Percentiles rank a stretch among this genome's conserved stretches.
These are phyloP conservation scores for Camellia oleifera DNA, from an alignment of 179 eudicot species.

Conservation along the genomic window DNA sequence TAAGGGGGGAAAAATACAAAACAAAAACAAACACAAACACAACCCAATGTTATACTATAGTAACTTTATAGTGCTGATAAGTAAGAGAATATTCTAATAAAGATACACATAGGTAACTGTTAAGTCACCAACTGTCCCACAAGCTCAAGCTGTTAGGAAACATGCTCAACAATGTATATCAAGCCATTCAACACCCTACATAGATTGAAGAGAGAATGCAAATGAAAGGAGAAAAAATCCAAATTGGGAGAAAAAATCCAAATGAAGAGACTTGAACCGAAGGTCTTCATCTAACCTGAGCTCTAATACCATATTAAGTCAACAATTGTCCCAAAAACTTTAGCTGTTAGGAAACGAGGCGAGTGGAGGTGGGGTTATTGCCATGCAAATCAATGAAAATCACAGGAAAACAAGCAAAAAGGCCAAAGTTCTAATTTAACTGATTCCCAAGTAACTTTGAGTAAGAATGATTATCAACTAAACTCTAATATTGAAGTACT, in stretches of 20 bases:
- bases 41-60: not conserved
- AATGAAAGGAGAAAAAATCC: not conserved
- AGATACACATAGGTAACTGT: not conserved
- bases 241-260: not conserved
- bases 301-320: no score
- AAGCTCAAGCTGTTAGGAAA: no score
- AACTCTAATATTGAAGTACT: not conserved
- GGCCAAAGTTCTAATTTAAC: not conserved
- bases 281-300: no score
- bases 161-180: no score
- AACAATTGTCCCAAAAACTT: no score
- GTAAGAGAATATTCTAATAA: not conserved
- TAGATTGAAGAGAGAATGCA: not conserved
- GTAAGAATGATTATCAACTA: no score
- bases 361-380: not conserved
- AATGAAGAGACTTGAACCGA: no score
- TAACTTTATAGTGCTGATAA: not conserved
- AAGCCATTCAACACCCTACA: no score
- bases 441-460: no score
- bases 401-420: not conserved
- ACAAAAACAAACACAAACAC: not conserved
- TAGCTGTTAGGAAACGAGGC: not conserved
- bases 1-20: not conserved
- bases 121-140: no score
- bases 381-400: not conserved